A percentile compares a stretch with the other conserved stretches of the same genome.
Evolutionary conservation across 2,329 filamentous ascomycete species (phyloP).

Genomic region (Aspergillus spinulosporus): DNA sequence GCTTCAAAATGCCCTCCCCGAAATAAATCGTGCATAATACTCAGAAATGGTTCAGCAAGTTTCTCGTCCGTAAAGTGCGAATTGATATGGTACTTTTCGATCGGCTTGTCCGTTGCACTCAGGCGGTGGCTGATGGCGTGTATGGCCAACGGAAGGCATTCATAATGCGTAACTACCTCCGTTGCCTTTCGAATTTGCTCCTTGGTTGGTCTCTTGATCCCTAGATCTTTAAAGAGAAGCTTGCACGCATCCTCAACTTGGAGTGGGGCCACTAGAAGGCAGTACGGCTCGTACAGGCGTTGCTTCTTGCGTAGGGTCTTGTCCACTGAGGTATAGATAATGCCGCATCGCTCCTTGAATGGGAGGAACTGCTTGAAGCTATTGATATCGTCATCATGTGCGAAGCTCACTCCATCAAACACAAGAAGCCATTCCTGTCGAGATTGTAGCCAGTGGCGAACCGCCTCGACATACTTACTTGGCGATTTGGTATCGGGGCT

Average conservation of each 20-base stretch:
- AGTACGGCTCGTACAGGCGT: constrained; percentile 60
- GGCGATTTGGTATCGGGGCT: constrained; percentile 44
- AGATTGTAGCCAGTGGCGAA: constrained; percentile 62
- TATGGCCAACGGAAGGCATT: constrained; percentile 66
- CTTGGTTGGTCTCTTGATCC: constrained; percentile 56
- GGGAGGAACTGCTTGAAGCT: constrained; percentile 63
- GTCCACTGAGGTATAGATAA: constrained; percentile 70
- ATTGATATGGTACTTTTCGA: constrained; percentile 60
- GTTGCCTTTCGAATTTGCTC: constrained; percentile 59
- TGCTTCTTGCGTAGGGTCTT: constrained; percentile 55
- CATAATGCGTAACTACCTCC: constrained; percentile 65
- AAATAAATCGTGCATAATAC: constrained; percentile 50
- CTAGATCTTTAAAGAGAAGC: constrained; percentile 63
- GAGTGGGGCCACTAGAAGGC: constrained; percentile 58
- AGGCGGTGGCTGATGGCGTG: constrained; percentile 65
- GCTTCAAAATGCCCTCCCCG: constrained; percentile 52
- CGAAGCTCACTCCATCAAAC: constrained; percentile 66
- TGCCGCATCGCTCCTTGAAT: constrained; percentile 60
- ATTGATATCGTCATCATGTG: constrained; percentile 53
- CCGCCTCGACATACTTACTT: constrained; percentile 55
- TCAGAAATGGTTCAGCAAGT: constrained; percentile 51
- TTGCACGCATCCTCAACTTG: constrained; percentile 59
- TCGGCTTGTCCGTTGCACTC: constrained; percentile 60
- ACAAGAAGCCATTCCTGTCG: constrained; percentile 67
- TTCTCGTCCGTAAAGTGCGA: constrained; percentile 59